Evolutionary conservation across 2,329 filamentous ascomycete species (phyloP).

Genomic region (Talaromyces sp.): DNA sequence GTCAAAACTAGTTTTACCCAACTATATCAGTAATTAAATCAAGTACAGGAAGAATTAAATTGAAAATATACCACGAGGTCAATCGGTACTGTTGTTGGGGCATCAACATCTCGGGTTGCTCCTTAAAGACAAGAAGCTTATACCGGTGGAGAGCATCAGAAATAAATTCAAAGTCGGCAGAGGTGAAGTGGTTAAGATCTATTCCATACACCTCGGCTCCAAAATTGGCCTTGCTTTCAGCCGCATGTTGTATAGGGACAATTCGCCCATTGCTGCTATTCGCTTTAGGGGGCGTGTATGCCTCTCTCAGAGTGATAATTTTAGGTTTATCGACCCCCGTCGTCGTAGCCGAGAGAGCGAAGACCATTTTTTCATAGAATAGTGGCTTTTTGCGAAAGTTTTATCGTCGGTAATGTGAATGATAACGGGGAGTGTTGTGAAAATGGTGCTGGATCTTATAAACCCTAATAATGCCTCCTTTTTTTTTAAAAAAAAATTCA

Average conservation of each 20-base stretch:
- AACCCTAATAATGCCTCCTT: background rate
- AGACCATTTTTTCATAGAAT: conserved; percentile 2
- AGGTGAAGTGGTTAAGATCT: conserved; percentile 32
- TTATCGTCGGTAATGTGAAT: background rate
- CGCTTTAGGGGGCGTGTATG: conserved; percentile 2
- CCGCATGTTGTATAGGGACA: conserved; percentile 12
- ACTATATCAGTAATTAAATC: background rate
- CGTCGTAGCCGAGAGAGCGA: background rate
- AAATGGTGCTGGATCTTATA: background rate
- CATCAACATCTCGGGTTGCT: conserved; percentile 30
- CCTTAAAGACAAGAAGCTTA: conserved; percentile 36
- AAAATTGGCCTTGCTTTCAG: conserved; percentile 31
- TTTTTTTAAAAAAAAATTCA: background rate
- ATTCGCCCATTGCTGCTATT: conserved; percentile 5
- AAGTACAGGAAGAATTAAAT: background rate
- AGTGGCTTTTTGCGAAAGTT: background rate
- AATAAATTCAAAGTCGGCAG: conserved; percentile 30
- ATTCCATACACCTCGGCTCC: conserved; percentile 33
- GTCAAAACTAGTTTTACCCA: conserved; percentile 23
- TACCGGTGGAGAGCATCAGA: conserved; percentile 28
- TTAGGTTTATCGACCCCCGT: conserved; percentile 2
- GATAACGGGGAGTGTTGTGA: background rate
- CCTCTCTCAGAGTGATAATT: conserved; percentile 3
- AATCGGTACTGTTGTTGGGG: conserved; percentile 33
- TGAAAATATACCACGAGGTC: conserved; percentile 17